phyloP scores from a whole-genome alignment of 1,284 basidiomycete species.

The Vanrija pseudolonga region DNA sequence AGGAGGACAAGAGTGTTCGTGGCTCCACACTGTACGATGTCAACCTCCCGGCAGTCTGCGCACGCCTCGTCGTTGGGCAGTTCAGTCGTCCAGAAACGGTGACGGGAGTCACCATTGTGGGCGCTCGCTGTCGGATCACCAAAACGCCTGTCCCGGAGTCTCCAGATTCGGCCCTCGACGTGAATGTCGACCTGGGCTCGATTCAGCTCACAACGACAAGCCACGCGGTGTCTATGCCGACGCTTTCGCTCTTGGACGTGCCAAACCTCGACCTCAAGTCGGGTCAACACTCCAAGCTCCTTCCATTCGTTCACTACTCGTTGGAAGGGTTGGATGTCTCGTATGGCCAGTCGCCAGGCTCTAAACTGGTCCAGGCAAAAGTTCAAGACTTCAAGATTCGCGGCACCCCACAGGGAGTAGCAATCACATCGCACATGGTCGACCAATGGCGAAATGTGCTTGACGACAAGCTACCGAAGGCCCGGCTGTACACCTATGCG shows the following conservation, averaged over 20 bases:
- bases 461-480: not conserved
- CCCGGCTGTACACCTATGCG: not conserved
- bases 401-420: conserved; percentile 17
- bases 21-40: conserved; percentile 11
- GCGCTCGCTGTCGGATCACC: no score
- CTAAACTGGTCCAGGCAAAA: conserved; percentile 9
- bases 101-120: no score
- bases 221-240: no score
- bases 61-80: conserved; percentile 6
- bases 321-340: conserved; percentile 1
- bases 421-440: conserved; percentile 11
- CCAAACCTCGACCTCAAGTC: conserved; percentile 1
- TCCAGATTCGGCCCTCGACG: no score
- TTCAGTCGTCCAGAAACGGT: conserved; percentile 2
- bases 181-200: no score
- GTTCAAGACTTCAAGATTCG: conserved; percentile 4
- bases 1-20: not conserved
- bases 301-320: conserved; percentile 3
- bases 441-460: conserved; percentile 16
- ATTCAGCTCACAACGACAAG: no score
- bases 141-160: no score
- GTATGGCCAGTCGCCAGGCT: not conserved
- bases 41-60: conserved; percentile 4
- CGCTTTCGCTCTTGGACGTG: conserved; percentile 11
- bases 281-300: not conserved